Evolutionary conservation across 1,139 yeast species (phyloP), one percentile per base, ranked within the genome.

Genomic region (Scheffersomyces insectosa): DNA sequence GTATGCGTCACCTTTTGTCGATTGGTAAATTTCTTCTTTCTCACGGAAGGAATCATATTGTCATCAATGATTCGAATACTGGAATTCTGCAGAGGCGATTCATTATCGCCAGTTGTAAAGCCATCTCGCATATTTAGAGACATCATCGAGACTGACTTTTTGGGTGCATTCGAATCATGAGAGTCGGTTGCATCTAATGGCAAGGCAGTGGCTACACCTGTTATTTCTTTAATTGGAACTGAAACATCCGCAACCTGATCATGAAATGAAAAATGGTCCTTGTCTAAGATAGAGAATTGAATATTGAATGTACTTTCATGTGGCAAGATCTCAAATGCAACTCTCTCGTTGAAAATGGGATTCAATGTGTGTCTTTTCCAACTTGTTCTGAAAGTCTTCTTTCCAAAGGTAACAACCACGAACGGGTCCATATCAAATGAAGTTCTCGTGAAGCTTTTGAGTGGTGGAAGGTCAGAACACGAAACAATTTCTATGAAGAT

Each of bases 401-500:
- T 85, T 10, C 97, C 97, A 62, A 91, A 89, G 0, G 97, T 84
- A 0, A 88, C 84, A 13, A 91, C 93, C 5, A 91, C 95, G 66
- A 91, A 93, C 0, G 99, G 98, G 58, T 93, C 99, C 95, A 93
- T 88, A 61, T 90, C 97, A 57, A 85, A 93, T 0, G 93, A 84
- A 15, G 90, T 80, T 15, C 91, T 72, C 48, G 79, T 75, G 29
- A 80, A 68, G 52, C 79, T 82, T 44, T 69, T 74, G 37, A 81
- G 70, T 0, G 89, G 85, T 2, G 96, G 96, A 35, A 88, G 65
- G 42, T 81, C 90, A 1, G 79, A 70, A 20, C 91, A 89, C 1
- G 86, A 79, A 3, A 82, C 77, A 20, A 91, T 80, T 51, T 91
- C 96, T 39, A 91, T 60, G 54, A 86, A 88, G 6, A 86, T 66